Evolutionary conservation across 2,329 filamentous ascomycete species (phyloP), one percentile per base, ranked within the genome.

Genomic region (Cryphonectria radicalis): DNA sequence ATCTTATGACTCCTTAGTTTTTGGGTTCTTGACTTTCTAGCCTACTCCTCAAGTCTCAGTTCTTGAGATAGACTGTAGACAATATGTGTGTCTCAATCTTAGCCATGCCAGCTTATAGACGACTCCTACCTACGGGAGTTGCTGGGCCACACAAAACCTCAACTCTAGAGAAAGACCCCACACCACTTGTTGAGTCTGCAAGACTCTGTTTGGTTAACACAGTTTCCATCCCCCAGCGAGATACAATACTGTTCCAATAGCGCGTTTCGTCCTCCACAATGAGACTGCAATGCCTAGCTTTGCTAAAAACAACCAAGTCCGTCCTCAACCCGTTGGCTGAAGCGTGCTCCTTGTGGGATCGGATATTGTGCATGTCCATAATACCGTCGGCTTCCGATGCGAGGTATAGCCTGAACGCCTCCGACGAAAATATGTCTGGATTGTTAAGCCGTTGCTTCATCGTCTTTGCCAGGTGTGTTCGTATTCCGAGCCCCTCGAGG

Each of bases 341-440:
- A 35, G 71, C 71, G n/a, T 70, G 13, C 19, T 66, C 22, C 13
- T 28, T 55, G 28, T 72, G 71, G 11, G 63, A 35, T 22, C 69
- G 64, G 19, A 72, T 55, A 35, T 72, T 35, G 14, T 42, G 50
- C 43, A 55, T 22, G 35, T 65, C 43, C 22, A 72, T 35, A 32
- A 72, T 68, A 6, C n/a, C 13, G 40, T 72, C 71, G 4, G 42
- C 71, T 14, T 65, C 50, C 32, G 71, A 72, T 7, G 71, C 63
- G n/a, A 72, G 25, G 59, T 72, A 72, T 14, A 72, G 68, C n/a
- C 71, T 70, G 35, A 57, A 5, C 10, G 71, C 71, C 17, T 8
- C 40, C 8, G 64, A 28, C 10, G 68, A 66, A 35, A 72, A 70
- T 14, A 72, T n/a, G 4, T 28, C 42, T 7, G 68, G 60, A 46